Evolutionary conservation across 768 basidiomycete species (phyloP).

Genomic region (Cyclocybe aegerita): DNA sequence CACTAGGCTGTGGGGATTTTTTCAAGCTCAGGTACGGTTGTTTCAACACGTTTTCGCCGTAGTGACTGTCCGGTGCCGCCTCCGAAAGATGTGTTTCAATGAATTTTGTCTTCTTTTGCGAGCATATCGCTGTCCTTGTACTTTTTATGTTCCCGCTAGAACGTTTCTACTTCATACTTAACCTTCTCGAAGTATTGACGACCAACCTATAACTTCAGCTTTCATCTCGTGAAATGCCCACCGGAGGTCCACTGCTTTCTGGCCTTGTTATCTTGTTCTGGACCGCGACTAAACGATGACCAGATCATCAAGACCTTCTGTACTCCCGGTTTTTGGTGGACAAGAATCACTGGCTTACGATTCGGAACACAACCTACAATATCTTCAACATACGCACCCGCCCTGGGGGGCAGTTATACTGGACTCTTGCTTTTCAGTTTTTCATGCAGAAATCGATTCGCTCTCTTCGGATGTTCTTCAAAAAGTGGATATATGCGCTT

Average conservation of each 20-base stretch:
- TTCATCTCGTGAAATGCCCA: background rate
- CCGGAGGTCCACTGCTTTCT: conserved; percentile 10
- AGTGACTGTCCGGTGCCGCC: no score
- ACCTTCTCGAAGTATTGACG: conserved; percentile 12
- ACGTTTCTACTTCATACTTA: conserved; percentile 1
- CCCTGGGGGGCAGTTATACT: conserved; percentile 43
- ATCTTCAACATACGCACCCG: conserved; percentile 23
- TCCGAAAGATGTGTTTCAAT: no score
- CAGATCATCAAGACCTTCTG: conserved; percentile 6
- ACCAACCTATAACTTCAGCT: conserved; percentile 1
- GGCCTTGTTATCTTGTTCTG: background rate
- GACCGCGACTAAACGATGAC: conserved; percentile 1
- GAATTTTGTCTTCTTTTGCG: background rate
- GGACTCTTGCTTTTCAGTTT: conserved; percentile 48
- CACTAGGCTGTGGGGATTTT: no score
- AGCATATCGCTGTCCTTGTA: background rate
- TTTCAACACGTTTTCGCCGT: no score
- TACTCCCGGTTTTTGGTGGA: conserved; percentile 56
- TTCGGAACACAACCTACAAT: conserved; percentile 24
- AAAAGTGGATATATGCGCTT: conserved; percentile 35
- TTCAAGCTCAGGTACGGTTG: background rate
- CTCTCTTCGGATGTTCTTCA: conserved; percentile 37
- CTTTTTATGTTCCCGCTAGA: conserved; percentile 1
- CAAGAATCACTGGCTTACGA: conserved; percentile 45
- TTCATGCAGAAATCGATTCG: conserved; percentile 47